These are phyloP conservation scores for Cardamine resedifolia DNA, from an alignment of 345 rosid genomes.

Conservation along the genomic window DNA sequence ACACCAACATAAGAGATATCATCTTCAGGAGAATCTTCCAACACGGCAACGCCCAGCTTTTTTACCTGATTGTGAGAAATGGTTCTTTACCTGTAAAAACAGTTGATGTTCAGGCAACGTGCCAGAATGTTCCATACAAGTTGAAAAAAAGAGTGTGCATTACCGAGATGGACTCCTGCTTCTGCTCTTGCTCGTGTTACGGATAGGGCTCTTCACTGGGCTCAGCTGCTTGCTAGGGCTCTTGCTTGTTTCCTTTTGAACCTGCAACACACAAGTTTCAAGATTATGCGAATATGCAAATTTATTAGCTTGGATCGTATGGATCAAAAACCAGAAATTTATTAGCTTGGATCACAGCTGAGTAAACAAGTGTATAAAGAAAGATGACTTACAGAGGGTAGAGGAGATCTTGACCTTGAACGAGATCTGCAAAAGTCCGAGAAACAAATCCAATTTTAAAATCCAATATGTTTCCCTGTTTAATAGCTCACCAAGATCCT, in stretches of 20 bases:
- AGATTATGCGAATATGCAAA: not conserved
- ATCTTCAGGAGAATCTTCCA: conserved; percentile 15
- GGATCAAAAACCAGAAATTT: not conserved
- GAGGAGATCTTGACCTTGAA: conserved; percentile 93
- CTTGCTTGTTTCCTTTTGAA: conserved; percentile 55
- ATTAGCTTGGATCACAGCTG: not conserved
- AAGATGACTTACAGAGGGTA: conserved; percentile 73
- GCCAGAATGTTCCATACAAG: not conserved
- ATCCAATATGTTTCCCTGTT: conserved; percentile 55
- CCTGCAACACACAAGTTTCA: conserved; percentile 37
- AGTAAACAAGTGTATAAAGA: not conserved
- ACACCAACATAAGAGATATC: conserved; percentile 2
- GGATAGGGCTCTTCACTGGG: conserved; percentile 65
- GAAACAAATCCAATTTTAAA: conserved; percentile 89
- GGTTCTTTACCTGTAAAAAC: conserved; percentile 21
- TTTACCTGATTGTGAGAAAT: conserved; percentile 3
- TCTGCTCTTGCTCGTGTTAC: conserved; percentile 56
- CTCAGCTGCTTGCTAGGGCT: conserved; percentile 73
- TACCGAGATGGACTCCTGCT: conserved; percentile 87
- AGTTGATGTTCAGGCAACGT: conserved; percentile 3
- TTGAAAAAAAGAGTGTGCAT: conserved; percentile 1
- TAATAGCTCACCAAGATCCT: conserved; percentile 79
- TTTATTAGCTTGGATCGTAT: not conserved
- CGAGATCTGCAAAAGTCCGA: conserved; percentile 99
- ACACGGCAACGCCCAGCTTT: not conserved